Percentiles rank a stretch among this genome's conserved stretches.
These are phyloP conservation scores for Xylariaceae sp. DNA, from an alignment of 2,329 filamentous ascomycete genomes.

Conservation along the genomic window DNA sequence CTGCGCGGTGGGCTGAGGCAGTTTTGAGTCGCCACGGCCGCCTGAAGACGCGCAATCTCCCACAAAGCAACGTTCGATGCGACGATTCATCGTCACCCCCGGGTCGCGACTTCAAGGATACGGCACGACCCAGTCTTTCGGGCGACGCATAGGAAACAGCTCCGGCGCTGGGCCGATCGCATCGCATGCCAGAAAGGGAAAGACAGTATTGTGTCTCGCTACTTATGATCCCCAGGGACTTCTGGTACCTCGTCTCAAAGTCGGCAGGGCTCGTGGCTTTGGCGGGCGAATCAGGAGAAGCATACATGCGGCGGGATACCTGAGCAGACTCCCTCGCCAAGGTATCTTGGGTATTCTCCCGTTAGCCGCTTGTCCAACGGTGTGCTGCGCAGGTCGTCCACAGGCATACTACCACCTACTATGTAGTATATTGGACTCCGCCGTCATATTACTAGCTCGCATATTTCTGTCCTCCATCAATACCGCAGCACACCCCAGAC, in stretches of 20 bases:
- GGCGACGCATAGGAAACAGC: conserved; percentile 1
- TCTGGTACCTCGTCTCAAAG: no score
- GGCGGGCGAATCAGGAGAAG: no score
- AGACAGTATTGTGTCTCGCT: no score
- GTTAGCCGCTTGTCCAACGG: conserved; percentile 2
- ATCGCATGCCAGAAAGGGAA: background rate
- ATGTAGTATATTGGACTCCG: background rate
- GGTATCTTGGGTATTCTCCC: background rate
- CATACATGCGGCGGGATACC: no score
- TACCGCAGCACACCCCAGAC: background rate
- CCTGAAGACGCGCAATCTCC: no score
- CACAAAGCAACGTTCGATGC: no score
- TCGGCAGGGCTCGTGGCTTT: no score
- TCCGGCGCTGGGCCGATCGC: background rate
- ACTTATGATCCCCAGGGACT: no score
- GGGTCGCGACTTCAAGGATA: conserved; percentile 11
- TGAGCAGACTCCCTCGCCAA: no score
- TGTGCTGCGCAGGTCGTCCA: conserved; percentile 4
- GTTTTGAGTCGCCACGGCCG: no score
- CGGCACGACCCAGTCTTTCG: conserved; percentile 13
- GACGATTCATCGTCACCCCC: conserved; percentile 5
- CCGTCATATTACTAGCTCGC: no score
- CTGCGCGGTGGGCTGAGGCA: no score
- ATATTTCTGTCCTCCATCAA: background rate
- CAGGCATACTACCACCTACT: conserved; percentile 8